A percentile compares a stretch with the other conserved stretches of the same genome.
Evolutionary conservation across 495 filamentous ascomycete genomes (phyloP).

Genomic region (Penicillium cosmopolitanum): DNA sequence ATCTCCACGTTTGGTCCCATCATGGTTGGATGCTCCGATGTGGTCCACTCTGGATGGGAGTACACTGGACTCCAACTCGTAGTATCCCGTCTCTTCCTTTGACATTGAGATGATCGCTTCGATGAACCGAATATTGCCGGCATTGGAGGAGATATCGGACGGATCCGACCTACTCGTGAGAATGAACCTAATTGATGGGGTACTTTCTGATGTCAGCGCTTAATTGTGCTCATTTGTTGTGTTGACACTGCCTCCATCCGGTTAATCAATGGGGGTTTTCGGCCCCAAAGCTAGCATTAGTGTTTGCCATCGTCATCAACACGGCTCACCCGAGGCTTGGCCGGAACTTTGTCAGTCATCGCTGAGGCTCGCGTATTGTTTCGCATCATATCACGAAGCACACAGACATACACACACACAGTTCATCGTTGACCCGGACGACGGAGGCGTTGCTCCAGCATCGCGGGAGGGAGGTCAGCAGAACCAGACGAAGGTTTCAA

Average conservation of each 20-base stretch:
- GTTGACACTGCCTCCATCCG: not conserved
- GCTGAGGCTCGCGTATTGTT: not conserved
- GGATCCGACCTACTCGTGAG: not conserved
- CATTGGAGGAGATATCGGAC: not conserved
- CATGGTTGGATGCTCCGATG: not conserved
- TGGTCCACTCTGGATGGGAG: not conserved
- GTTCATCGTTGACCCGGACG: constrained; percentile 2
- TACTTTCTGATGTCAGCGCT: not conserved
- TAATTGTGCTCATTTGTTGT: not conserved
- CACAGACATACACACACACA: not conserved
- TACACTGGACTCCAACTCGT: too few relatives aligned
- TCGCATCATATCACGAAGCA: not conserved
- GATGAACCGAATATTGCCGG: not conserved
- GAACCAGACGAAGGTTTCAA: constrained; percentile 12
- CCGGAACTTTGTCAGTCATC: not conserved
- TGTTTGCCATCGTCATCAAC: constrained; percentile 2
- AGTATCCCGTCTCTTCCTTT: not conserved
- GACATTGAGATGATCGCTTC: not conserved
- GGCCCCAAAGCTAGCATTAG: not conserved
- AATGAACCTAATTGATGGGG: not conserved
- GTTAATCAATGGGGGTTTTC: not conserved
- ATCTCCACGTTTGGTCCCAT: not conserved
- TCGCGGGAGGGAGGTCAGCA: not conserved
- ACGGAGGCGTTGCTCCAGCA: constrained; percentile 4
- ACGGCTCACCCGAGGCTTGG: not conserved